phyloP scores from a whole-genome alignment of 352 stramenopile species.

The Pythium periplocum region DNA sequence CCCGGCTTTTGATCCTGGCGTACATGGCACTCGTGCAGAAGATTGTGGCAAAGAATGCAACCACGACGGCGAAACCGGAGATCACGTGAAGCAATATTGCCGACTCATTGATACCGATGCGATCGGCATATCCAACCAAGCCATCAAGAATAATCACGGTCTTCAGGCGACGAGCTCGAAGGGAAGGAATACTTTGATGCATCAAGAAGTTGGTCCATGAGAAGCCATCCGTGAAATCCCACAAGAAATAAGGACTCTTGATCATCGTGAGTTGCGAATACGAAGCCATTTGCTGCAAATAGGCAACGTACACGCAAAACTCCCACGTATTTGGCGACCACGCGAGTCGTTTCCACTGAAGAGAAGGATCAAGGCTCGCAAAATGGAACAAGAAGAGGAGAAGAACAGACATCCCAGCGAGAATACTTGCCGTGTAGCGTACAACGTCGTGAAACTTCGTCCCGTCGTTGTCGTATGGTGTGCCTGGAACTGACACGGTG shows the following conservation, averaged over 20 bases:
- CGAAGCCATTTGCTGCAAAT: constrained; percentile 64
- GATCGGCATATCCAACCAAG: constrained; percentile 50
- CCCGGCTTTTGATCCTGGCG: no score
- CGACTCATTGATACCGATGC: constrained; percentile 45
- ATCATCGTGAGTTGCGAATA: constrained; percentile 54
- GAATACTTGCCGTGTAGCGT: constrained; percentile 37
- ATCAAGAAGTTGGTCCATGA: constrained; percentile 67
- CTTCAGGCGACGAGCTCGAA: constrained; percentile 34
- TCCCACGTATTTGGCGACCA: constrained; percentile 79
- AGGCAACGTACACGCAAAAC: constrained; percentile 58
- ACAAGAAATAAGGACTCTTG: constrained; percentile 62
- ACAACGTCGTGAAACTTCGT: constrained; percentile 42
- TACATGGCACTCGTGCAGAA: no score
- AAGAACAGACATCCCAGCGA: constrained; percentile 47
- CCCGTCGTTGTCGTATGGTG: constrained; percentile 31
- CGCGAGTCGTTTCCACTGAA: constrained; percentile 35
- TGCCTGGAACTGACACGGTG: constrained; percentile 32
- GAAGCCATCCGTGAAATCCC: constrained; percentile 67
- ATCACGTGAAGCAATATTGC: constrained; percentile 36
- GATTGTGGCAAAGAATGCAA: constrained; percentile 5
- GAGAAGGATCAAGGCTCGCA: constrained; percentile 36
- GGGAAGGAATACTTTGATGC: not conserved
- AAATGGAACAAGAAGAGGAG: constrained; percentile 60
- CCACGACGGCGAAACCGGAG: constrained; percentile 40
- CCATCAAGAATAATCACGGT: constrained; percentile 46